A percentile compares a stretch with the other conserved stretches of the same genome.
phyloP scores from a whole-genome alignment of 257 asterid species.

The Nyctanthes arbortristis region DNA sequence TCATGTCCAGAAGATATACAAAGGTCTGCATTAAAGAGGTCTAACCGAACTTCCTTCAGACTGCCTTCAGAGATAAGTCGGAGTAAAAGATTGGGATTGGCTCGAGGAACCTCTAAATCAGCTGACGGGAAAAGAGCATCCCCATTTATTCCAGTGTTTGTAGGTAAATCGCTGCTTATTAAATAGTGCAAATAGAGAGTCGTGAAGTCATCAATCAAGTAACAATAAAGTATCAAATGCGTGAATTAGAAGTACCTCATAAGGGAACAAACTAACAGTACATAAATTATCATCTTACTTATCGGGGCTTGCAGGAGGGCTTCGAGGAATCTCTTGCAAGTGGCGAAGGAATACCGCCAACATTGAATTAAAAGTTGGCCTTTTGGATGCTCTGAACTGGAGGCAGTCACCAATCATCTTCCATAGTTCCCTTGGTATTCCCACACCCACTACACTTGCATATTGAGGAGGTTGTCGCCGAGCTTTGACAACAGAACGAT shows the following conservation, averaged over 20 bases:
- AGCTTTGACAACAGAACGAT: constrained; percentile 81
- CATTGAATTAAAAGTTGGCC: constrained; percentile 96
- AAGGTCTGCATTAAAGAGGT: constrained; percentile 21
- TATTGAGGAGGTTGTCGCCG: constrained; percentile 94
- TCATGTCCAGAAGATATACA: constrained; percentile 14
- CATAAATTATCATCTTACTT: constrained; percentile 56
- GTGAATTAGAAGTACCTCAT: not conserved
- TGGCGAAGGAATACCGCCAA: constrained; percentile 82
- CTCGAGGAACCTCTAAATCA: constrained; percentile 47
- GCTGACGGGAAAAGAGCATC: constrained; percentile 42
- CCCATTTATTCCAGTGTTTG: constrained; percentile 62
- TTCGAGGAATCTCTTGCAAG: constrained; percentile 95
- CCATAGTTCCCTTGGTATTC: constrained; percentile 97
- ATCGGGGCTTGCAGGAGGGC: constrained; percentile 95
- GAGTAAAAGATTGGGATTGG: constrained; percentile 66
- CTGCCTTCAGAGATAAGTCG: constrained; percentile 87
- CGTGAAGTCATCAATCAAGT: constrained; percentile 23
- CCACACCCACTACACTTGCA: constrained; percentile 95
- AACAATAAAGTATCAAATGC: constrained; percentile 22
- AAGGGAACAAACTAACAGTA: constrained; percentile 15
- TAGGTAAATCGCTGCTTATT: constrained; percentile 62
- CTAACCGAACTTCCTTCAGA: constrained; percentile 75
- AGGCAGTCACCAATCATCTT: constrained; percentile 99
- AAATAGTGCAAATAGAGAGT: constrained; percentile 24
- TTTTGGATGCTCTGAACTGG: constrained; percentile 80